Evolutionary conservation across 176 grass and related monocot genomes (phyloP), one percentile per base, ranked within the genome.

Genomic region (Olyra latifolia): DNA sequence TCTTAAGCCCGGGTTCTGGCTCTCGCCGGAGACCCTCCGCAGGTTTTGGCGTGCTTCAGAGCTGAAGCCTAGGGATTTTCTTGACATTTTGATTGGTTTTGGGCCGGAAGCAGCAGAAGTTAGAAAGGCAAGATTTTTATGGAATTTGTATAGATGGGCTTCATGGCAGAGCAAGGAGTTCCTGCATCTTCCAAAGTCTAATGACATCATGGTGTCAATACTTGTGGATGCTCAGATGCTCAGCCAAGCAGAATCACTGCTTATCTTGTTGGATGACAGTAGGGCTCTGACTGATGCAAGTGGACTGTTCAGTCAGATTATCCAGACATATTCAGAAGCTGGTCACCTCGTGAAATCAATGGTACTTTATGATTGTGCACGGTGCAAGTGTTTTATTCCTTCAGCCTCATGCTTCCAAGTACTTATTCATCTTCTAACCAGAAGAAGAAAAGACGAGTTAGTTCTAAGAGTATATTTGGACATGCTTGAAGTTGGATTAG

Each of bases 81-180:
- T 98, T 49, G 77, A 93, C 47, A 93, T 98, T 48, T 67, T 95
- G 62, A 38, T 68, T 80, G 86, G 86, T 48, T 87, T 95, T 76
- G 92, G 80, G 23, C 32, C 62, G 14, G 81, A 20, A 16, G 92
- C 67, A 3, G 50, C 42, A 64, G 77, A 90, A 68, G 53, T 91
- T 40, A 93, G 86, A 56, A 84, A 91, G 10, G 83, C 88, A 8
- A 85, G 49, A 7, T 94, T 92, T 77, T 77, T 94, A 35, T 92
- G 86, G 90, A 93, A 93, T 39, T 80, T 98, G 77, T 95, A 94
- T 46, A 89, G 80, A 55, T 95, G 95, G 95, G 76, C 90, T n/a
- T 72, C 53, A 3, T 63, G 55, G 59, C 90, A 92, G 61, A 87
- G 65, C 57, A 83, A 72, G 69, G 86, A 72, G 25, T 98, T 95